phyloP scores from a whole-genome alignment of 1,139 yeast genomes.

The Lodderomyces margitis region DNA sequence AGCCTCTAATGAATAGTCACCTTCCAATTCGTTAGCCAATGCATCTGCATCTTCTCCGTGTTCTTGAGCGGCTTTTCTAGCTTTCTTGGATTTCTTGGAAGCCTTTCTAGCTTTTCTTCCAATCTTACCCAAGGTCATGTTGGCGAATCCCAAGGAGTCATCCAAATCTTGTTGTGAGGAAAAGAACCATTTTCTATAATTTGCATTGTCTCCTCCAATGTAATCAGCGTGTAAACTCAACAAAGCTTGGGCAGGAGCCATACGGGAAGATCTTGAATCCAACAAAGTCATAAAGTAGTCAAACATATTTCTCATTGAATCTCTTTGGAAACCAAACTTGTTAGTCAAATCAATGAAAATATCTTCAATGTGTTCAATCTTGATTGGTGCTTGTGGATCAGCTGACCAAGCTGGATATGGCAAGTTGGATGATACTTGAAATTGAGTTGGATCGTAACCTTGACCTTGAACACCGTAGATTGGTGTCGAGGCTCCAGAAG shows the following conservation, averaged over 20 bases:
- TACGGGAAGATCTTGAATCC: slow-evolving; percentile 94
- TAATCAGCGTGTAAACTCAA: slow-evolving; percentile 93
- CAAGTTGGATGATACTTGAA: slow-evolving; percentile 55
- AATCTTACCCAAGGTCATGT: slow-evolving; percentile 74
- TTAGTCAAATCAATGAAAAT: slow-evolving; percentile 85
- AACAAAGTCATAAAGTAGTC: slow-evolving; percentile 92
- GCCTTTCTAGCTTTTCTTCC: slow-evolving; percentile 53
- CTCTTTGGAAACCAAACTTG: slow-evolving; percentile 96
- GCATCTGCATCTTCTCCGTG: slow-evolving; percentile 49
- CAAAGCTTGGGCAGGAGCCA: slow-evolving; percentile 95
- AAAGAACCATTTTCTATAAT: slow-evolving; percentile 46
- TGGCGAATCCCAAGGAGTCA: slow-evolving; percentile 43
- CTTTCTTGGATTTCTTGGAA: slow-evolving; percentile 59
- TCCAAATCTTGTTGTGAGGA: slow-evolving; percentile 44
- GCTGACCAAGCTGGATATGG: slow-evolving; percentile 98
- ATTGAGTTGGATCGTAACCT: slow-evolving; percentile 65
- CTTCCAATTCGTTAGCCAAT: slow-evolving; percentile 77
- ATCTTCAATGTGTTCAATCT: slow-evolving; percentile 86
- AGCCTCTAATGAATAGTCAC: slow-evolving; percentile 67
- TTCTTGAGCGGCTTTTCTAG: slow-evolving; percentile 55
- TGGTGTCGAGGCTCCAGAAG: slow-evolving; percentile 96
- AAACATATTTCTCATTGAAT: slow-evolving; percentile 94
- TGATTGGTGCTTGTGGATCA: slow-evolving; percentile 78
- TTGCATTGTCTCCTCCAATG: slow-evolving; percentile 51
- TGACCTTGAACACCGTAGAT: slow-evolving; percentile 71